These are phyloP conservation scores for Apiospora koreana DNA, from an alignment of 2,329 filamentous ascomycete species.

Conservation along the genomic window DNA sequence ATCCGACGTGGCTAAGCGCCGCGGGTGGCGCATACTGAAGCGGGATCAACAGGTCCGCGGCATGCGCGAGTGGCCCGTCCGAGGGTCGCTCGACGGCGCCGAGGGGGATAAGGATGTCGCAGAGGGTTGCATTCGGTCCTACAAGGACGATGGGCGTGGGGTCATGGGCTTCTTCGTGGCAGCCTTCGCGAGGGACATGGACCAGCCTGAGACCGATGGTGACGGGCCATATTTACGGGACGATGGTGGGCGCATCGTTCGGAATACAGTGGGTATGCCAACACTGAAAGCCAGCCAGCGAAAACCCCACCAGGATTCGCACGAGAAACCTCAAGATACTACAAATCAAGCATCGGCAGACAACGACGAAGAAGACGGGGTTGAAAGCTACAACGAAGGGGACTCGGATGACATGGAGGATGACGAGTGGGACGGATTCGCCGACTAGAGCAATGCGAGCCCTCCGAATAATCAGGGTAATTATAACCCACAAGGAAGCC, in stretches of 20 bases:
- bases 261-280: conserved; percentile 41
- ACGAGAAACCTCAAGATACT: not conserved
- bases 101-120: conserved; percentile 55
- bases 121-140: conserved; percentile 79
- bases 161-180: conserved; percentile 96
- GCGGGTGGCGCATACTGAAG: conserved; percentile 77
- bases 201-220: conserved; percentile 18
- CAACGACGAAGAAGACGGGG: conserved; percentile 2
- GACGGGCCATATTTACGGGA: conserved; percentile 40
- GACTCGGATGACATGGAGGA: conserved; percentile 23
- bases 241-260: conserved; percentile 53
- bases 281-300: conserved; percentile 19
- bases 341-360: conserved; percentile 18
- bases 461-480: not conserved
- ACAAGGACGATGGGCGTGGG: conserved; percentile 77
- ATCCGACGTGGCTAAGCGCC: conserved; percentile 63
- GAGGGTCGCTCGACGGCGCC: conserved; percentile 55
- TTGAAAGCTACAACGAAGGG: conserved; percentile 18
- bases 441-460: conserved; percentile 24
- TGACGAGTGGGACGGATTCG: conserved; percentile 37
- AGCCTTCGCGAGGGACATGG: conserved; percentile 69
- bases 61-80: conserved; percentile 73
- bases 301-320: not conserved
- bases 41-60: conserved; percentile 75
- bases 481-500: not conserved